Evolutionary conservation across 2,329 filamentous ascomycete genomes (phyloP).

Genomic region (Colletotrichum coccodes): DNA sequence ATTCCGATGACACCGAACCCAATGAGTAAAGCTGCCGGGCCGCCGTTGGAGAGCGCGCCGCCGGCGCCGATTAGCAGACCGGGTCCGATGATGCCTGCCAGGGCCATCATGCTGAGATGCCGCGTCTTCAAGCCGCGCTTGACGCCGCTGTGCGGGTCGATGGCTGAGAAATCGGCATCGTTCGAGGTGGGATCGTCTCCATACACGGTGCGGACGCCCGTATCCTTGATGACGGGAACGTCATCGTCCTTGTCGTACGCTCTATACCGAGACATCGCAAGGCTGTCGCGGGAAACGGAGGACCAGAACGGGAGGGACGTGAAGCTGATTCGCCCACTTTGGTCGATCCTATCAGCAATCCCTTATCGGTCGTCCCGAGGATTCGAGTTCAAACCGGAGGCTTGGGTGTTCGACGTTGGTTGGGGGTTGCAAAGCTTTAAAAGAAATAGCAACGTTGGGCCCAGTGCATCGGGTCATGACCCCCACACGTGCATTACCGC

Average conservation of each 20-base stretch:
- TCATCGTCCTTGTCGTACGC: conserved; percentile 26
- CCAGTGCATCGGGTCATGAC: background rate
- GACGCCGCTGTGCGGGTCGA: conserved; percentile 72
- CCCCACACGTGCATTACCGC: conserved; percentile 21
- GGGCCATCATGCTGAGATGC: conserved; percentile 73
- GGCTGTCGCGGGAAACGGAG: background rate
- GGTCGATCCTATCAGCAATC: background rate
- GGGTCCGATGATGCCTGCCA: conserved; percentile 73
- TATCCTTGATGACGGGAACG: conserved; percentile 18
- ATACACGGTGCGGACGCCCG: background rate
- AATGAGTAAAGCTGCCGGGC: conserved; percentile 77
- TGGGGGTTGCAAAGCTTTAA: background rate
- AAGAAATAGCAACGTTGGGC: background rate
- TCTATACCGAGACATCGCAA: conserved; percentile 21
- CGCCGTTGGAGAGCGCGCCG: conserved; percentile 73
- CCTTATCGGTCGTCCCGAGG: background rate
- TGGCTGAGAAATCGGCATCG: conserved; percentile 54
- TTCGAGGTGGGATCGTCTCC: conserved; percentile 40
- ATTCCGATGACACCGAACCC: conserved; percentile 79
- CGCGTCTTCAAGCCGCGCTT: conserved; percentile 76
- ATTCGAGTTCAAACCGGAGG: background rate
- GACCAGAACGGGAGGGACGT: background rate
- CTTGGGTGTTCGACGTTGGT: background rate
- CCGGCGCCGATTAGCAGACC: conserved; percentile 79
- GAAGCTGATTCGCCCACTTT: background rate